Conservation (phyloP, 1,284 basidiomycete genomes). For the Apiotrichum domesticum region DNA sequence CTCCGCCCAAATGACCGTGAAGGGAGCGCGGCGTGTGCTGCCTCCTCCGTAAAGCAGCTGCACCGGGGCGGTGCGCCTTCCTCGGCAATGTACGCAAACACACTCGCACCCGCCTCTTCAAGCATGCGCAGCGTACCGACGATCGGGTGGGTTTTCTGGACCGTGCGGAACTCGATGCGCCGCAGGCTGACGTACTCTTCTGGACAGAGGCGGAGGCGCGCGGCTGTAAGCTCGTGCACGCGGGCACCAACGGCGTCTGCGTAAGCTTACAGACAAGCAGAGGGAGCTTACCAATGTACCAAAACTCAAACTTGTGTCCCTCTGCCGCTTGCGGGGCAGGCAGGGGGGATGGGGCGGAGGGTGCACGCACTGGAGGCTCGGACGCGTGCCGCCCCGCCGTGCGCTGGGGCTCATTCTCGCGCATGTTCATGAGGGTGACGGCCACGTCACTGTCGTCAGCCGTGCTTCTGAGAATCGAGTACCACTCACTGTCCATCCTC, state of each 20-base stretch:
- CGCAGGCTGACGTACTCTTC: conserved; percentile 34
- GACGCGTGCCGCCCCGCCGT: too few relatives aligned
- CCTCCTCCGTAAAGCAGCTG: conserved; percentile 24
- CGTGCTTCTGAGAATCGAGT: too few relatives aligned
- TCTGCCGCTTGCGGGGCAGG: too few relatives aligned
- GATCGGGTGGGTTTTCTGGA: conserved; percentile 31
- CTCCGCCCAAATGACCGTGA: too few relatives aligned
- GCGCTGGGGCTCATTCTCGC: background rate
- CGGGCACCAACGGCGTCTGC: conserved; percentile 27
- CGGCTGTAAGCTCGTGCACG: conserved; percentile 18
- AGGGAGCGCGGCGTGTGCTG: too few relatives aligned
- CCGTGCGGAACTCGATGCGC: conserved; percentile 34
- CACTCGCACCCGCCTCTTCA: conserved; percentile 15
- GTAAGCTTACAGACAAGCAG: too few relatives aligned
- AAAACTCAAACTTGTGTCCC: conserved; percentile 33
- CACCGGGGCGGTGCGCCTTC: conserved; percentile 40
- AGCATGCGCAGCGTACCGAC: conserved; percentile 30
- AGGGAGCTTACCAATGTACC: conserved; percentile 37
- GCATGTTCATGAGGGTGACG: conserved; percentile 24
- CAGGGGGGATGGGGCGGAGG: too few relatives aligned
- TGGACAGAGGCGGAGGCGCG: conserved; percentile 34
- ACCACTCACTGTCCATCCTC: conserved; percentile 42
- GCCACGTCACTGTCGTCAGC: conserved; percentile 32
- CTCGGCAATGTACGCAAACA: conserved; percentile 38
- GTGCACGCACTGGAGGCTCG: too few relatives aligned